Conservation (phyloP, 2,329 filamentous ascomycete species). For the Hypoxylon sp. region DNA sequence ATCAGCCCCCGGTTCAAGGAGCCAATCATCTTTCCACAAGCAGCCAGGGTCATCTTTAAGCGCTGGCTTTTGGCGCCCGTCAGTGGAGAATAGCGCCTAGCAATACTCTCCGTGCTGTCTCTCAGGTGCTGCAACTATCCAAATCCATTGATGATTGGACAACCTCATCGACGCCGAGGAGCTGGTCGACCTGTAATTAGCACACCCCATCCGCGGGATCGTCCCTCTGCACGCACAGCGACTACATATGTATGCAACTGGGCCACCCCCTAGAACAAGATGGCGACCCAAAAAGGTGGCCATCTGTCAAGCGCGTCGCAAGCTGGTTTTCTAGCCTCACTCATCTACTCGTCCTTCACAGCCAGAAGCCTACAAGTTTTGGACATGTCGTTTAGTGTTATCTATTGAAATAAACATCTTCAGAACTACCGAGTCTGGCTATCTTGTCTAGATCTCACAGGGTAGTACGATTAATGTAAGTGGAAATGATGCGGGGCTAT, state of each 20-base stretch:
- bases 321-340: slow-evolving; percentile 4
- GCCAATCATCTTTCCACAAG: slow-evolving; percentile 31
- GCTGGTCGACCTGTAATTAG: slow-evolving; percentile 39
- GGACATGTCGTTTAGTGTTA: neutral
- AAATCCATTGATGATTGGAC: slow-evolving; percentile 40
- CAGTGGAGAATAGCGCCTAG: slow-evolving; percentile 34
- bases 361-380: neutral
- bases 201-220: slow-evolving; percentile 33
- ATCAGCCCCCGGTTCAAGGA: slow-evolving; percentile 8
- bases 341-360: slow-evolving; percentile 5
- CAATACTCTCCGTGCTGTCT: slow-evolving; percentile 15
- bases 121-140: slow-evolving; percentile 15
- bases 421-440: neutral
- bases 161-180: slow-evolving; percentile 37
- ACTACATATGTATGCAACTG: slow-evolving; percentile 23
- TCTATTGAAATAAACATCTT: neutral
- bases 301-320: slow-evolving; percentile 25
- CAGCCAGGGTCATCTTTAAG: slow-evolving; percentile 22
- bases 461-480: slow-evolving; percentile 12
- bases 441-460: slow-evolving; percentile 7
- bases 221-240: slow-evolving; percentile 22
- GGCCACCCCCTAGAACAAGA: slow-evolving; percentile 22
- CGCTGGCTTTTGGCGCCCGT: slow-evolving; percentile 40
- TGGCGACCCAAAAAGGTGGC: slow-evolving; percentile 39
- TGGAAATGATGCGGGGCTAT: slow-evolving; percentile 36